Evolutionary conservation across 2,329 filamentous ascomycete genomes (phyloP).

Genomic region (Microcera coccophila): DNA sequence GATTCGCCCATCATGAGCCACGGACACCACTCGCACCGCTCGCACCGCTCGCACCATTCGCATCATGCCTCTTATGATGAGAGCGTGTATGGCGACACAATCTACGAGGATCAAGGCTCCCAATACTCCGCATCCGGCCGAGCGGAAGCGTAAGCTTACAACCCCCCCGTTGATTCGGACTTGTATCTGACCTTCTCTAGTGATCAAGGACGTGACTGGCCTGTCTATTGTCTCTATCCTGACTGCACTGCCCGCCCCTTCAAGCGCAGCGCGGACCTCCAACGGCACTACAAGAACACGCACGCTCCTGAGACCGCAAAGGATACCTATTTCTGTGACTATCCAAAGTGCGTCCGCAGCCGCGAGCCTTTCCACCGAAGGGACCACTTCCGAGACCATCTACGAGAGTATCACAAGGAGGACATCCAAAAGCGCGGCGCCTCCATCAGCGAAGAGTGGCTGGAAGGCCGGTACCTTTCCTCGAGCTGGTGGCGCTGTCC

Average conservation of each 20-base stretch:
- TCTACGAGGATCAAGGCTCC: conserved; percentile 9
- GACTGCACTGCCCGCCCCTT: conserved; percentile 46
- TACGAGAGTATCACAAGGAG: conserved; percentile 53
- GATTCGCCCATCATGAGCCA: conserved; percentile 22
- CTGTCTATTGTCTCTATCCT: conserved; percentile 37
- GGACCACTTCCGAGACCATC: conserved; percentile 56
- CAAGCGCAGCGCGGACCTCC: conserved; percentile 51
- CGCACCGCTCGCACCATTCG: conserved; percentile 7
- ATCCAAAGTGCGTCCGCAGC: conserved; percentile 44
- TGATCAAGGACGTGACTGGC: conserved; percentile 28
- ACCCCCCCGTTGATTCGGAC: no score
- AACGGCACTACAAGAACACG: conserved; percentile 49
- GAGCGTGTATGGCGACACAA: not conserved
- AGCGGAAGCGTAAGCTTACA: conserved; percentile 16
- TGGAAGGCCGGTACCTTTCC: conserved; percentile 37
- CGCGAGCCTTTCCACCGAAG: conserved; percentile 48
- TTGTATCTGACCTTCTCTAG: no score
- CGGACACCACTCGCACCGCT: conserved; percentile 17
- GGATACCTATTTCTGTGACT: conserved; percentile 49
- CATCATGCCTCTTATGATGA: no score
- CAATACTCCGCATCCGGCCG: conserved; percentile 8
- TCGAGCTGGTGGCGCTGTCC: conserved; percentile 52
- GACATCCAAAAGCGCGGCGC: conserved; percentile 48
- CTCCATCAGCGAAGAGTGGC: conserved; percentile 35
- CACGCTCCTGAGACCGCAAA: conserved; percentile 43